Conservation (phyloP, 495 filamentous ascomycete genomes). For the Melanomma pulvis-pyrius region DNA sequence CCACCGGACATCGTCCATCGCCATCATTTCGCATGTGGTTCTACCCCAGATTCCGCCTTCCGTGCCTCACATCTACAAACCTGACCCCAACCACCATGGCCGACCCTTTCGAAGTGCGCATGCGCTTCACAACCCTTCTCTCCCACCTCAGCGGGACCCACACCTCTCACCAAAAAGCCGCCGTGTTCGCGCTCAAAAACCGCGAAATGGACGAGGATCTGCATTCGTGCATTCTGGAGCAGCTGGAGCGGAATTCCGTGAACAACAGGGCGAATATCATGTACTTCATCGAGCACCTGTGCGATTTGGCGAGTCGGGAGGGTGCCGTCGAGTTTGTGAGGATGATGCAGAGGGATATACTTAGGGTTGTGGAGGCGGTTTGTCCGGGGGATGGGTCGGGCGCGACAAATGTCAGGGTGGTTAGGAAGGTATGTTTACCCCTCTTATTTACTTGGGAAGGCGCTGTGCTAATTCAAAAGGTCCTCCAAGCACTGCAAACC, state of each 20-base stretch:
- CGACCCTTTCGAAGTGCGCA: conserved; percentile 97
- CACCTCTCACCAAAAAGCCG: conserved; percentile 86
- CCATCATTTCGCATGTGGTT: not conserved
- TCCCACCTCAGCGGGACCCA: conserved; percentile 87
- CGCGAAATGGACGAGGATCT: conserved; percentile 93
- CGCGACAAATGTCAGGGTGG: conserved; percentile 91
- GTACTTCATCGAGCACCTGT: conserved; percentile 96
- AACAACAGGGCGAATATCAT: conserved; percentile 98
- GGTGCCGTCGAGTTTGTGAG: conserved; percentile 75
- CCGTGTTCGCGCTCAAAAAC: conserved; percentile 91
- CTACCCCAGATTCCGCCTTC: not conserved
- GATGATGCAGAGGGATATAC: conserved; percentile 93
- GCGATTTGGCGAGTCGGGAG: conserved; percentile 79
- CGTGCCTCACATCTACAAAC: not conserved
- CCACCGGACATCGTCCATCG: not conserved
- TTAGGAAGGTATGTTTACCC: conserved; percentile 62
- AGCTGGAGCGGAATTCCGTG: conserved; percentile 89
- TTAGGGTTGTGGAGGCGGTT: conserved; percentile 84
- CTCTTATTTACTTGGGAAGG: conserved; percentile 18
- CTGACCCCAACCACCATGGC: conserved; percentile 62
- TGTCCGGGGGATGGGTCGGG: conserved; percentile 86
- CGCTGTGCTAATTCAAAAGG: conserved; percentile 45
- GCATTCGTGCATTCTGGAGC: conserved; percentile 94
- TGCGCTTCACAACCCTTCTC: conserved; percentile 89
- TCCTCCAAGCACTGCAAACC: conserved; percentile 67